Evolutionary conservation across 169 alveolate species (phyloP), one percentile per base, ranked within the genome.

Genomic region (Eimeria necatrix): DNA sequence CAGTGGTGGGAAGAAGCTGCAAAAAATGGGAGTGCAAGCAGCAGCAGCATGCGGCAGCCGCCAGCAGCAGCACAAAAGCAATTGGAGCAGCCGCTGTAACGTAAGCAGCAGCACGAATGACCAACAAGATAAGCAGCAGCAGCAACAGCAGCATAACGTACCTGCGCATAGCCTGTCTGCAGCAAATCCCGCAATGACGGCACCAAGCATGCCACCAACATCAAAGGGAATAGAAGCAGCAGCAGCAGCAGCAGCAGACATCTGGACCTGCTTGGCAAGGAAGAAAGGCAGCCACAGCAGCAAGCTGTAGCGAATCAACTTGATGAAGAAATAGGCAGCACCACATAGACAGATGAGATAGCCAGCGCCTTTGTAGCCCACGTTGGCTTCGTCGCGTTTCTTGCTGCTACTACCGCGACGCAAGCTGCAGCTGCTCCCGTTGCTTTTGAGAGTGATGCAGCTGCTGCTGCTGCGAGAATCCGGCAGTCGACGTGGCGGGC

Each of bases 261-360:
- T 60, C 64, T 74, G 46, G n/a, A 88, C 85, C 71, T 95, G 96
- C 22, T 90, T 60, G 46, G 93, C 71, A 56, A 96, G 95, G 90
- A 93, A 96, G 95, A 85, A 96, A 24, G 96, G 97, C 78, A 96
- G 96, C 97, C 97, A 96, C 83, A 96, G 90, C 60, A 93, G 60
- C 91, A 96, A 84, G 60, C 96, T 87, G 92, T 95, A 96, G 20
- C 97, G 96, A 32, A 95, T 93, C 26, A 95, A 60, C 68, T 96
- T 96, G 48, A 96, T 86, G 48, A 78, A 84, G 78, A 93, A 96
- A 94, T 95, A 96, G 52, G 90, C 93, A 2, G 52, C 51, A 52
- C 81, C 61, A 84, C 91, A 74, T 5, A 68, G 6, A 22, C 60
- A 24, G 14, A 81, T 81, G 1, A 81, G 60, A n/a, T n/a, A 1